Evolutionary conservation across 2,329 filamentous ascomycete species (phyloP), one percentile per base, ranked within the genome.

Genomic region (Fusarium xylarioides): DNA sequence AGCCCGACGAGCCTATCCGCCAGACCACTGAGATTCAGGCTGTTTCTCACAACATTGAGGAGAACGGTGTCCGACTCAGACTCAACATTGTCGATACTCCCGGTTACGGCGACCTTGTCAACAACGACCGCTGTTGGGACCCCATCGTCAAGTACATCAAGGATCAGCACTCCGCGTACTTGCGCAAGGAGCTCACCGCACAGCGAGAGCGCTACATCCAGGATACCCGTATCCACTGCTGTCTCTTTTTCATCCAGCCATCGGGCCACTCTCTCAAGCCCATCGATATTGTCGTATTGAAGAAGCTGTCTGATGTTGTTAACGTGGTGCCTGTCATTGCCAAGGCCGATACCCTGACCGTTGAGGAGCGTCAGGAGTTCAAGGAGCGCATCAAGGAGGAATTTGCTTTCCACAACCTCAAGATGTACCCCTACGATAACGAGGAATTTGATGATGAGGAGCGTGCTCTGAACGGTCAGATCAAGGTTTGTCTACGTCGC

Each of bases 101-200:
- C 74, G 96, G 96, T 75, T 99, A 99, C 81, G 96, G 96, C 81
- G 96, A 99, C 81, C 91, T 98, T 82, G 96, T 99, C 85, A 99
- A 99, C 91, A 99, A 99, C 85, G 96, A 99, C 87, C 93, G 96
- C 89, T 99, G 96, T 91, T 99, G 96, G 96, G 96, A 99, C 82
- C 96, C 96, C 74, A 99, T 99, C 83, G 95, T 99, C 89, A 99
- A 99, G 89, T 99, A 99, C 87, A 99, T 99, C 90, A 99, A 99
- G 90, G 96, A 99, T 86, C 96, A 99, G 88, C 96, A 99, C 89
- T 98, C 95, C 59, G 95, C 96, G 80, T 99, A 98, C 87, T 91
- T 99, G 79, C 94, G 96, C 85, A 99, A 99, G 90, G 96, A 99
- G 86, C 94, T 99, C 81, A 98, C 96, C 63, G 96, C 96, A 77